Evolutionary conservation across 1,139 yeast genomes (phyloP).

Genomic region (Hansenula lynferdii): DNA sequence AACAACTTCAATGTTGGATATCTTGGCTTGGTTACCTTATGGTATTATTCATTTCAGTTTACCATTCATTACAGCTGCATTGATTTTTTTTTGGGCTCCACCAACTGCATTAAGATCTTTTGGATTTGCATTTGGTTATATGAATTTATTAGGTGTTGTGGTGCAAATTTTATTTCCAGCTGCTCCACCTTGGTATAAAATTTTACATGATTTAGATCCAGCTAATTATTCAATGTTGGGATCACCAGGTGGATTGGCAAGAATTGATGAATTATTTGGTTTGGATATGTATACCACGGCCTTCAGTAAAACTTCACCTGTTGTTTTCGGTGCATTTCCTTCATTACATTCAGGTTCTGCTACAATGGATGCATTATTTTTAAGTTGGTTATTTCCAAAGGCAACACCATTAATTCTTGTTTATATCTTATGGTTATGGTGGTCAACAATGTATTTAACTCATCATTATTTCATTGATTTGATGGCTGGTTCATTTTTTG

Average conservation of each 20-base stretch:
- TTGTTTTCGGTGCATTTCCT: constrained; percentile 97
- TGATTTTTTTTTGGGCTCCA: constrained; percentile 85
- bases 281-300: constrained; percentile 83
- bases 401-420: constrained; percentile 57
- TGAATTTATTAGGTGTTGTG: constrained; percentile 83
- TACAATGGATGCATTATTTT: constrained; percentile 85
- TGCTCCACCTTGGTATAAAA: constrained; percentile 98
- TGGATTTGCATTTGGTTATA: constrained; percentile 96
- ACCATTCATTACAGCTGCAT: constrained; percentile 81
- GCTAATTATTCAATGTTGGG: constrained; percentile 93
- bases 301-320: constrained; percentile 74
- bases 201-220: constrained; percentile 77
- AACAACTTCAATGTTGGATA: constrained; percentile 63
- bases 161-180: constrained; percentile 85
- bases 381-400: constrained; percentile 76
- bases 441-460: constrained; percentile 96
- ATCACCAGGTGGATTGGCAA: constrained; percentile 92
- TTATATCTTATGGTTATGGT: constrained; percentile 92
- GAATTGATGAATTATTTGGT: constrained; percentile 81
- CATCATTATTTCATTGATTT: constrained; percentile 94
- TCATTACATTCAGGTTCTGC: constrained; percentile 93
- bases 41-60: constrained; percentile 87
- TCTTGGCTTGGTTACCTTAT: constrained; percentile 94
- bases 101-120: constrained; percentile 84
- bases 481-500: constrained; percentile 82